Evolutionary conservation across 2,329 filamentous ascomycete species (phyloP), one percentile per base, ranked within the genome.

Genomic region (Monilinia polystroma): DNA sequence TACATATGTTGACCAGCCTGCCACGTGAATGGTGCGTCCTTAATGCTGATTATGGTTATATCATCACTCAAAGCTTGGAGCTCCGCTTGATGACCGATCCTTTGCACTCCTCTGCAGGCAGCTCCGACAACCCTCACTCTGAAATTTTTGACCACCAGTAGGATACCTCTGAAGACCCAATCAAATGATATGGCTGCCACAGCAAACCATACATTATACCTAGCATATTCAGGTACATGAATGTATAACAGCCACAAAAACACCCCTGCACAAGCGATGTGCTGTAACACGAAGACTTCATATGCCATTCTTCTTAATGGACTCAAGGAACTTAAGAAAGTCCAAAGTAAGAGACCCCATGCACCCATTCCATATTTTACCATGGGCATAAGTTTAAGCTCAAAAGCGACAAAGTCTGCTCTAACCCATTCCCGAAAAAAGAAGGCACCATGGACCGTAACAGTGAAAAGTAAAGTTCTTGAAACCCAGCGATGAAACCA

Each of bases 401-500:
- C 84, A 26, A 81, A 77, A 52, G 83, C 77, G 41, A 90, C 81
- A 67, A 89, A 85, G 67, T 85, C 84, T 65, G 85, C 82, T 14
- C 79, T 79, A 35, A 82, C 82, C 86, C 88, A 91, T 73, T 88
- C 83, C 3, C 80, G 79, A 77, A 87, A 87, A 75, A 90, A 91
- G 75, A 89, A 85, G 71, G 85, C 89, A 68, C 90, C 88, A 72
- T 92, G 89, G 4, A 91, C 82, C 0, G 87, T 87, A 1, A 85
- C 85, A 0, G 87, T 90, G 20, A 91, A 78, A 47, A 91, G 83
- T 78, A 91, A 85, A 66, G 87, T 89, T 67, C 89, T 83, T 3
- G 86, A 87, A 12, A 88, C 85, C 89, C 89, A 92, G 68, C 89
- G 83, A 73, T 92, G 89, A 63, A 91, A 77, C 89, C 89, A 91